Conservation (phyloP, 108 stramenopile genomes). For the Craspedostauros australis region DNA sequence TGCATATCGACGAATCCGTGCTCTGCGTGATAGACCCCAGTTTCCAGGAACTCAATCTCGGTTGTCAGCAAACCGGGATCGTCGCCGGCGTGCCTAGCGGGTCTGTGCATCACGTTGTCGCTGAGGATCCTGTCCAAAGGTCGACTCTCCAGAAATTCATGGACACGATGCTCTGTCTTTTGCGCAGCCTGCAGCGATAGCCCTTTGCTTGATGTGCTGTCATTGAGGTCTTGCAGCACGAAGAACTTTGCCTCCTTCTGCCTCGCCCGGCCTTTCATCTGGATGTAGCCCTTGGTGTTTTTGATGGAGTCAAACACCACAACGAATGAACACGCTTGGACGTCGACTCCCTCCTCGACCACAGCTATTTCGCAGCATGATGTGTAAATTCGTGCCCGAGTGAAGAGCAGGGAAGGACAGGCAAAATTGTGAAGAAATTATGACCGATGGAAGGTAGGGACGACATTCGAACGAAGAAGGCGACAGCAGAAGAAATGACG, state of each 20-base stretch:
- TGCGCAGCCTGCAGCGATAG: conserved; percentile 21
- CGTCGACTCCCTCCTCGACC: conserved; percentile 68
- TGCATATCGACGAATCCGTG: conserved; percentile 37
- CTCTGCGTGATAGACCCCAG: conserved; percentile 21
- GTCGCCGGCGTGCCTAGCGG: neutral
- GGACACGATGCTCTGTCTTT: conserved; percentile 24
- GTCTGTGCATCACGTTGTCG: neutral
- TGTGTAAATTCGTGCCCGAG: no score
- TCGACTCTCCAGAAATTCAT: conserved; percentile 29
- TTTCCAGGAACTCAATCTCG: conserved; percentile 32
- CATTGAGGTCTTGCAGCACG: conserved; percentile 29
- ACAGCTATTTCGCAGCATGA: no score
- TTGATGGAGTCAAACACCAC: conserved; percentile 47
- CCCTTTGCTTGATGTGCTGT: neutral
- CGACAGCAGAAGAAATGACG: no score
- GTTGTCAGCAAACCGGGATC: neutral
- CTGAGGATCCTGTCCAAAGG: neutral
- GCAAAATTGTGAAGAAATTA: no score
- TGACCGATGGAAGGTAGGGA: no score
- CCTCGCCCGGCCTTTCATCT: conserved; percentile 69
- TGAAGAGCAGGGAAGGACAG: no score
- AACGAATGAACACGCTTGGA: conserved; percentile 57
- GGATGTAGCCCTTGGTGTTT: conserved; percentile 48
- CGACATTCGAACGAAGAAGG: no score
- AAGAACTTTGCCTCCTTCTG: conserved; percentile 49